These are phyloP conservation scores for Pseudogymnoascus sp. DNA, from an alignment of 2,329 filamentous ascomycete species.

Conservation along the genomic window DNA sequence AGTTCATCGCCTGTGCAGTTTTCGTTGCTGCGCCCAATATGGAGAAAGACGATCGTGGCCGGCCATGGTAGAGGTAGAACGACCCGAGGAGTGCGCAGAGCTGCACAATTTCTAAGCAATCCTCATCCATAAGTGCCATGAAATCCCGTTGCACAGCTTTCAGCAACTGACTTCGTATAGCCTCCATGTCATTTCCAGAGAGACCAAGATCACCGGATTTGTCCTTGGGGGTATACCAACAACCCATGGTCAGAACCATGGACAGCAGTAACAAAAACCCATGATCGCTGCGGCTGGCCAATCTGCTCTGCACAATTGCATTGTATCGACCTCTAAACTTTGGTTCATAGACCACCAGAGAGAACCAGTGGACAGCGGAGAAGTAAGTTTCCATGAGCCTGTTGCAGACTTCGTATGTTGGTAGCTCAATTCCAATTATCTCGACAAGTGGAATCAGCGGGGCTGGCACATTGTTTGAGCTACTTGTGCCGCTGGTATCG, in stretches of 20 bases:
- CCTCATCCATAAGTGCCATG: slow-evolving; percentile 35
- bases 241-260: slow-evolving; percentile 32
- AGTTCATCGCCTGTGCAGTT: slow-evolving; percentile 15
- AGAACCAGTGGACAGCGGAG: slow-evolving; percentile 37
- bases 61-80: slow-evolving; percentile 36
- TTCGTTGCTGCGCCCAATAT: slow-evolving; percentile 16
- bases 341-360: slow-evolving; percentile 35
- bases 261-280: slow-evolving; percentile 32
- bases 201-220: slow-evolving; percentile 8
- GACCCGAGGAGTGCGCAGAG: slow-evolving; percentile 34
- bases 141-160: slow-evolving; percentile 29
- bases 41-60: slow-evolving; percentile 31
- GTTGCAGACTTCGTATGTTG: slow-evolving; percentile 25
- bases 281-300: slow-evolving; percentile 28
- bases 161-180: slow-evolving; percentile 2
- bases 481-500: slow-evolving; percentile 4
- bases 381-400: slow-evolving; percentile 35
- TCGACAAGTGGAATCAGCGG: slow-evolving; percentile 10
- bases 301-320: slow-evolving; percentile 27
- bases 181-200: slow-evolving; percentile 16
- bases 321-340: slow-evolving; percentile 30
- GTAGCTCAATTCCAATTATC: slow-evolving; percentile 26
- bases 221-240: slow-evolving; percentile 31
- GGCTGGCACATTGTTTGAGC: slow-evolving; percentile 23
- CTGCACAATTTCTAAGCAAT: slow-evolving; percentile 32